phyloP scores from a whole-genome alignment of 1,284 basidiomycete genomes.

The Cutaneotrichosporon cavernicola region DNA sequence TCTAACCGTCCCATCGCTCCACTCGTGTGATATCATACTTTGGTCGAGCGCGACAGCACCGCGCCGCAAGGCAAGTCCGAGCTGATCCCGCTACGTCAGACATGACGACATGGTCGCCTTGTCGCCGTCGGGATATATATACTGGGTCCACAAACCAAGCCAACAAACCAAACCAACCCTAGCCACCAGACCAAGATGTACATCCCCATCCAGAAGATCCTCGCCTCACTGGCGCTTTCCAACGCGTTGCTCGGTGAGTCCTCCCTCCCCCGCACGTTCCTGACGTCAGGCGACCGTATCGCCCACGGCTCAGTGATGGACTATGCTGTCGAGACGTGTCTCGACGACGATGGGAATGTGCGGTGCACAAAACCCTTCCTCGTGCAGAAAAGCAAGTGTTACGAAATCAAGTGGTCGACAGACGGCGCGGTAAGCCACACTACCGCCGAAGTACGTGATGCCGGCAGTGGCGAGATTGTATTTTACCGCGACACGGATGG shows the following conservation, averaged over 20 bases:
- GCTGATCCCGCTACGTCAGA: too few species aligned
- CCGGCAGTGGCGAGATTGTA: conserved; percentile 46
- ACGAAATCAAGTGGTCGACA: conserved; percentile 51
- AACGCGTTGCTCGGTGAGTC: not conserved
- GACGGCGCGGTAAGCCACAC: conserved; percentile 51
- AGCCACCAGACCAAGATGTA: conserved; percentile 37
- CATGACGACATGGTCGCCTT: too few species aligned
- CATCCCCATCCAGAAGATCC: conserved; percentile 43
- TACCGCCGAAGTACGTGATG: conserved; percentile 51
- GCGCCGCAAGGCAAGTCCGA: too few species aligned
- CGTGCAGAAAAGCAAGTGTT: conserved; percentile 47
- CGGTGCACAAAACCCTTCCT: conserved; percentile 52
- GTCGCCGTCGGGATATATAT: too few species aligned
- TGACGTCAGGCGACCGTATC: conserved; percentile 27
- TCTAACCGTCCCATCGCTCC: too few species aligned
- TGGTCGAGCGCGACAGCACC: too few species aligned
- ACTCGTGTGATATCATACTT: too few species aligned
- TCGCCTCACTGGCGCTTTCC: conserved; percentile 23
- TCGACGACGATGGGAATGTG: conserved; percentile 44
- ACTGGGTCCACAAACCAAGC: too few species aligned
- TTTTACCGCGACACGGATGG: conserved; percentile 52
- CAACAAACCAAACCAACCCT: too few species aligned
- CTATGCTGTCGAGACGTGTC: conserved; percentile 49
- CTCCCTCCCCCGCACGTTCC: not conserved
- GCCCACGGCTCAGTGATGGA: conserved; percentile 43